A percentile compares a stretch with the other conserved stretches of the same genome.
These are phyloP conservation scores for Colletotrichum agaves DNA, from an alignment of 2,329 filamentous ascomycete species.

Conservation along the genomic window DNA sequence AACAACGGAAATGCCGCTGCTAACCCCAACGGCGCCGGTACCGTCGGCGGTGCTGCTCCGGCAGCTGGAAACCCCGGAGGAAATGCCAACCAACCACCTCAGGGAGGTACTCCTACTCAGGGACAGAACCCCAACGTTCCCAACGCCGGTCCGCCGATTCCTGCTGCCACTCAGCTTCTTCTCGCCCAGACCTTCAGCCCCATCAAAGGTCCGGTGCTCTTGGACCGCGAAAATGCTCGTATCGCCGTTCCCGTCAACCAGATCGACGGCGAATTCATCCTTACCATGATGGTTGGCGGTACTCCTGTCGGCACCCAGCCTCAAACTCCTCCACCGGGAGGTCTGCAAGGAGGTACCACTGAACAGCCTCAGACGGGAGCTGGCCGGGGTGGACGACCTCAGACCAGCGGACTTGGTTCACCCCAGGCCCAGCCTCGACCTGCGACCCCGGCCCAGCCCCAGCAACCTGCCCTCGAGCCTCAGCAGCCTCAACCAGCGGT, in stretches of 20 bases:
- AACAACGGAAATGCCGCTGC: conserved; percentile 19
- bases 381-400: neutral
- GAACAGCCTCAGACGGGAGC: conserved; percentile 8
- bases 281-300: conserved; percentile 39
- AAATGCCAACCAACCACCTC: conserved; percentile 7
- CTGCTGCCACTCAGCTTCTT: conserved; percentile 39
- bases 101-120: neutral
- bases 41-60: neutral
- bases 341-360: conserved; percentile 13
- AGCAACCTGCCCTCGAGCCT: neutral
- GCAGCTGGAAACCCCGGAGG: neutral
- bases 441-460: neutral
- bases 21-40: conserved; percentile 10
- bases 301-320: conserved; percentile 29
- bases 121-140: conserved; percentile 4
- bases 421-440: neutral
- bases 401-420: neutral
- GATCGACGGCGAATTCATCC: conserved; percentile 40
- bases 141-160: conserved; percentile 22
- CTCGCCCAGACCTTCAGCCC: conserved; percentile 40
- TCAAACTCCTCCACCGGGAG: conserved; percentile 14
- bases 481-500: conserved; percentile 1
- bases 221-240: conserved; percentile 38
- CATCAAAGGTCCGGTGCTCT: conserved; percentile 34
- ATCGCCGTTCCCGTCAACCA: conserved; percentile 39